Evolutionary conservation across 2,329 filamentous ascomycete species (phyloP), one percentile per base, ranked within the genome.

Genomic region (Ceratocystis alfenasii): DNA sequence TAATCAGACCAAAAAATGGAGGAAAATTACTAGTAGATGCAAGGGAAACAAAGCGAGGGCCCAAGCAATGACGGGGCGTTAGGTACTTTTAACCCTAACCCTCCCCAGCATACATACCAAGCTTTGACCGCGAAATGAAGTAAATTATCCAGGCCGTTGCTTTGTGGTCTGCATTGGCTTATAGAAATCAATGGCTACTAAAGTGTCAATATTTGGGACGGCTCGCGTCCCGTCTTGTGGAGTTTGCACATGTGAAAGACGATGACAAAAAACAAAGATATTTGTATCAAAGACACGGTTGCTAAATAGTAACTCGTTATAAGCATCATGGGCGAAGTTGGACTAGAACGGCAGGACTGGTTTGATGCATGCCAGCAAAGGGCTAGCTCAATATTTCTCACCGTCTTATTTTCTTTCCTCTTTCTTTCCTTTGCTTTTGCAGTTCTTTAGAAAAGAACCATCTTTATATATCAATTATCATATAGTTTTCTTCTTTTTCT

Each of bases 331-430:
- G 15, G 36, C 36, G 5, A 41, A 10, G 36, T 15, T 33, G 30
- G 36, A 41, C 55, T 8, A n/a, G 12, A 59, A 59, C 17, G 55
- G 55, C 55, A 59, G 15, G 55, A 59, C 28, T 59, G 55, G 17
- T 36, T 59, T 59, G 55, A n/a, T 59, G 55, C 55, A 59, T 59
- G 28, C 30, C 55, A 30, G 17, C 15, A 17, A 41, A 41, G 36
- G 17, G 17, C 30, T 36, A 20, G 17, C 30, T 36, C n/a, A 30
- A 36, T 33, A 59, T 36, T 59, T 59, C 55, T 59, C 55, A 36
- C 55, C 55, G 55, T 59, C 30, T 59, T 59, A 5, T 59, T 59
- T 30, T 7, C 55, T n/a, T 7, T 10, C 25, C 17, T 8, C 15
- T 59, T 59, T 59, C 28, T 59, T 36, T 25, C 17, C 1, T 25